Conservation (phyloP, 352 stramenopile species). For the Globisporangium uncinulatum region DNA sequence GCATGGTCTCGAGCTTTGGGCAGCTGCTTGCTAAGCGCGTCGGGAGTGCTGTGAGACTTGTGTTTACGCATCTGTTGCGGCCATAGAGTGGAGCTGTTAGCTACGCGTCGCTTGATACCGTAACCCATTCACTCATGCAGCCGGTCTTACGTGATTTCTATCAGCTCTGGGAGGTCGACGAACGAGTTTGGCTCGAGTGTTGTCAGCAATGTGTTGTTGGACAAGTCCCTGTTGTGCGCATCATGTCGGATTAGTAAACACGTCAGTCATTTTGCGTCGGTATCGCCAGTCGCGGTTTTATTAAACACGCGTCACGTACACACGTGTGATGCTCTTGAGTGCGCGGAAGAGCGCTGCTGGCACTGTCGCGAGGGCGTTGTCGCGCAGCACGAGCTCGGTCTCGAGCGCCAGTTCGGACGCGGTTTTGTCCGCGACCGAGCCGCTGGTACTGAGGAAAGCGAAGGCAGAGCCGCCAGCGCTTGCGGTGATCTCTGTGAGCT, state of each 20-base stretch:
- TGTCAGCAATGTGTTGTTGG: conserved; percentile 45
- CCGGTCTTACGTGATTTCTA: conserved; percentile 33
- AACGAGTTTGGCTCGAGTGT: conserved; percentile 44
- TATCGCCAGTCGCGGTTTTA: not conserved
- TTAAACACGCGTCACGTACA: conserved; percentile 19
- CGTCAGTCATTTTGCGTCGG: too few species aligned
- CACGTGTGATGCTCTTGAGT: conserved; percentile 26
- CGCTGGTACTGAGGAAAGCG: conserved; percentile 18
- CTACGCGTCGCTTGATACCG: not conserved
- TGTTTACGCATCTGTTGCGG: conserved; percentile 28
- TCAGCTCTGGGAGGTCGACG: conserved; percentile 28
- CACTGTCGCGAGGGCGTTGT: conserved; percentile 40
- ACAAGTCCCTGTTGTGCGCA: conserved; percentile 30
- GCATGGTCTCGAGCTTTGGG: conserved; percentile 26
- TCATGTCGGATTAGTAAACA: not conserved
- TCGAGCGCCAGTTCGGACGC: conserved; percentile 21
- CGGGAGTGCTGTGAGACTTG: conserved; percentile 30
- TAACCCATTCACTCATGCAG: too few species aligned
- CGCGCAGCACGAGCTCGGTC: conserved; percentile 33
- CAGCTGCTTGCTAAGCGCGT: conserved; percentile 28
- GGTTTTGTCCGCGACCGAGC: conserved; percentile 15
- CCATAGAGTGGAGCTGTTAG: not conserved
- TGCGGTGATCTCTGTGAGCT: conserved; percentile 31
- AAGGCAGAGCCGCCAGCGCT: conserved; percentile 19
- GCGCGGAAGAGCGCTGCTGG: conserved; percentile 38